phyloP scores from a whole-genome alignment of 2,329 filamentous ascomycete genomes.

The Arthrobotrys entomopaga region DNA sequence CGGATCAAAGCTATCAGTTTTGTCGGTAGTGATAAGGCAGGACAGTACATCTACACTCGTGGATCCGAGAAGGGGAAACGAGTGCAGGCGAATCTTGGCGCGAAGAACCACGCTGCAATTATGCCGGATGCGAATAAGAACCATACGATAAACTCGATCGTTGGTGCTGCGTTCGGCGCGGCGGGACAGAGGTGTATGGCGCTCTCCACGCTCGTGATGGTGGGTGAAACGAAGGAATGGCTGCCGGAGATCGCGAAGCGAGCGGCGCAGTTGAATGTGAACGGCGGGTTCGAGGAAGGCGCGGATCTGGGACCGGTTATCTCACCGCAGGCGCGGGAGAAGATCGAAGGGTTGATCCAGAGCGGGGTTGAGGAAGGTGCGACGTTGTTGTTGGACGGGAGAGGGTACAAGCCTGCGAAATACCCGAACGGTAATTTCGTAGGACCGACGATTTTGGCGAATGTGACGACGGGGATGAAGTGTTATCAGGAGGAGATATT shows the following conservation, averaged over 20 bases:
- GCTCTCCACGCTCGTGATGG: constrained; percentile 81
- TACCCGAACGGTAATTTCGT: constrained; percentile 84
- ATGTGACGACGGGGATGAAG: constrained; percentile 81
- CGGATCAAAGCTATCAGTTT: constrained; percentile 87
- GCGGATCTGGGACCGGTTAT: constrained; percentile 86
- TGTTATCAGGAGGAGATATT: constrained; percentile 90
- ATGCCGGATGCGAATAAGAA: constrained; percentile 91
- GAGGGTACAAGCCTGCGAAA: constrained; percentile 77
- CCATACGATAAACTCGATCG: constrained; percentile 83
- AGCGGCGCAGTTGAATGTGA: constrained; percentile 76
- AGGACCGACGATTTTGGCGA: constrained; percentile 82
- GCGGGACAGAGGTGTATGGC: constrained; percentile 90
- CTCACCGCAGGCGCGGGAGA: constrained; percentile 78
- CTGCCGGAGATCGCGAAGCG: constrained; percentile 79
- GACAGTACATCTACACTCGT: constrained; percentile 78
- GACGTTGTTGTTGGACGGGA: constrained; percentile 82
- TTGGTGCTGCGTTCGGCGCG: constrained; percentile 84
- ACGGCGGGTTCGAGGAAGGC: constrained; percentile 82
- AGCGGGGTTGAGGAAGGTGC: constrained; percentile 83
- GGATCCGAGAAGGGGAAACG: constrained; percentile 87
- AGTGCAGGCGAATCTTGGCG: constrained; percentile 85
- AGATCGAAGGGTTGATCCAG: constrained; percentile 79
- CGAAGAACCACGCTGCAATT: constrained; percentile 85
- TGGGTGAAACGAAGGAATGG: constrained; percentile 87
- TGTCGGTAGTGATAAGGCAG: constrained; percentile 86